These are phyloP conservation scores for Kockiozyma suomiensis DNA, from an alignment of 805 yeast genomes.

Conservation along the genomic window DNA sequence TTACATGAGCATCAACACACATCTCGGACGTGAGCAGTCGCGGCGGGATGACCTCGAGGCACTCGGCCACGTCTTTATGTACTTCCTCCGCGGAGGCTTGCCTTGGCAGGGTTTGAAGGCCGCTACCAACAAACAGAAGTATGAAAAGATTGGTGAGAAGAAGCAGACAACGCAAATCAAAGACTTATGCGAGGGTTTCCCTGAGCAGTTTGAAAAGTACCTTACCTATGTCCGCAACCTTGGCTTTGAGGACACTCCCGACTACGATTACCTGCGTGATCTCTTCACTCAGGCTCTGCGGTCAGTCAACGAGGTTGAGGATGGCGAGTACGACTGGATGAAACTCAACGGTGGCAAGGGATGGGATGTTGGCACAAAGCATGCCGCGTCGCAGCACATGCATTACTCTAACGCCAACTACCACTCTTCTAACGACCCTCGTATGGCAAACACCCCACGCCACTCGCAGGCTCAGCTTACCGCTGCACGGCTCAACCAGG, in stretches of 20 bases:
- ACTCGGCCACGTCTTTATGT: slow-evolving; percentile 94
- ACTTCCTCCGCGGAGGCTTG: slow-evolving; percentile 87
- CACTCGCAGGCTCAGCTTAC: slow-evolving; percentile 40
- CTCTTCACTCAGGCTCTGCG: slow-evolving; percentile 77
- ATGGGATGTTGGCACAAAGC: slow-evolving; percentile 71
- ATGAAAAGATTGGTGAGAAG: slow-evolving; percentile 96
- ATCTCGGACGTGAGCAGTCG: slow-evolving; percentile 94
- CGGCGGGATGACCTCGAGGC: slow-evolving; percentile 97
- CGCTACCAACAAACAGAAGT: slow-evolving; percentile 95
- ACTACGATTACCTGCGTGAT: slow-evolving; percentile 81
- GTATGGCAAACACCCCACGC: slow-evolving; percentile 30
- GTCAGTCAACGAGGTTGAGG: slow-evolving; percentile 68
- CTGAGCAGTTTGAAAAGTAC: slow-evolving; percentile 91
- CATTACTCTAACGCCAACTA: slow-evolving; percentile 33
- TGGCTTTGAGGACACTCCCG: slow-evolving; percentile 92
- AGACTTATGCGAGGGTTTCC: slow-evolving; percentile 86
- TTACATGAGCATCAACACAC: slow-evolving; percentile 97
- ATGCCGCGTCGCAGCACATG: slow-evolving; percentile 34
- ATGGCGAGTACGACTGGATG: slow-evolving; percentile 98
- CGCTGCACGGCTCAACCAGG: slow-evolving; percentile 48
- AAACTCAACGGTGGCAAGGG: slow-evolving; percentile 92
- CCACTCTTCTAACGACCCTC: slow-evolving; percentile 33
- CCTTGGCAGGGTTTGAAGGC: slow-evolving; percentile 99
- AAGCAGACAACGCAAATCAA: slow-evolving; percentile 85
- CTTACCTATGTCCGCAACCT: slow-evolving; percentile 84